Evolutionary conservation across 306 rosid species (phyloP).

Genomic region (Lathyrus tuberosus): DNA sequence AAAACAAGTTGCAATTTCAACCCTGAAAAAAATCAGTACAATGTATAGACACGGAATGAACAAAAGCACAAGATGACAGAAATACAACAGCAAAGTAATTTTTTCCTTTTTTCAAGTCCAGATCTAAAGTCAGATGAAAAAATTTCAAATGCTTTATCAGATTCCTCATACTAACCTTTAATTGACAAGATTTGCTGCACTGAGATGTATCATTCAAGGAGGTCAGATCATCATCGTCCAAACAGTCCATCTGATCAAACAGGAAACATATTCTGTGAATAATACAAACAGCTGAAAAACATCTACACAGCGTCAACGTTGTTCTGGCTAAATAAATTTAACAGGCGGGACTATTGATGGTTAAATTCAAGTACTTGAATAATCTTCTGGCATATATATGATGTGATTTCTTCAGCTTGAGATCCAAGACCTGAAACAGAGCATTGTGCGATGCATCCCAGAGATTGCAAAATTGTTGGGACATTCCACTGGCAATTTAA

Average conservation of each 20-base stretch:
- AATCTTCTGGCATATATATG: slow-evolving; percentile 59
- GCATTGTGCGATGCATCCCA: slow-evolving; percentile 81
- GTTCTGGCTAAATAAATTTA: slow-evolving; percentile 36
- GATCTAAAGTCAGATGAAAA: slow-evolving; percentile 25
- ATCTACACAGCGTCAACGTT: slow-evolving; percentile 9
- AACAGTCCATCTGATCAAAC: slow-evolving; percentile 59
- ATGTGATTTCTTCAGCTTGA: slow-evolving; percentile 62
- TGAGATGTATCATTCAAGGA: slow-evolving; percentile 41
- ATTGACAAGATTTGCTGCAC: slow-evolving; percentile 57
- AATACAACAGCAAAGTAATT: slow-evolving; percentile 12
- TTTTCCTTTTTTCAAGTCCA: background rate
- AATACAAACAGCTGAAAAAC: slow-evolving; percentile 31
- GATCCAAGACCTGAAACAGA: slow-evolving; percentile 67
- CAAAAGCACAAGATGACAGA: background rate
- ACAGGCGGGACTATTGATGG: slow-evolving; percentile 33
- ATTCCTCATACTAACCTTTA: slow-evolving; percentile 65
- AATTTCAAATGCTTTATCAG: slow-evolving; percentile 26
- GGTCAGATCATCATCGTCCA: slow-evolving; percentile 42
- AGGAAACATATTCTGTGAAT: slow-evolving; percentile 33
- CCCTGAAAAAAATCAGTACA: slow-evolving; percentile 4
- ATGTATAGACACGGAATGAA: background rate
- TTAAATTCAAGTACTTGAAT: slow-evolving; percentile 65
- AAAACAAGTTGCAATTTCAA: slow-evolving; percentile 1
- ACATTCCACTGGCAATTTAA: slow-evolving; percentile 59
- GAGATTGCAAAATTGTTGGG: slow-evolving; percentile 85